Conservation (phyloP, 176 grass and related monocot genomes). For the Eragrostis nindensis region DNA sequence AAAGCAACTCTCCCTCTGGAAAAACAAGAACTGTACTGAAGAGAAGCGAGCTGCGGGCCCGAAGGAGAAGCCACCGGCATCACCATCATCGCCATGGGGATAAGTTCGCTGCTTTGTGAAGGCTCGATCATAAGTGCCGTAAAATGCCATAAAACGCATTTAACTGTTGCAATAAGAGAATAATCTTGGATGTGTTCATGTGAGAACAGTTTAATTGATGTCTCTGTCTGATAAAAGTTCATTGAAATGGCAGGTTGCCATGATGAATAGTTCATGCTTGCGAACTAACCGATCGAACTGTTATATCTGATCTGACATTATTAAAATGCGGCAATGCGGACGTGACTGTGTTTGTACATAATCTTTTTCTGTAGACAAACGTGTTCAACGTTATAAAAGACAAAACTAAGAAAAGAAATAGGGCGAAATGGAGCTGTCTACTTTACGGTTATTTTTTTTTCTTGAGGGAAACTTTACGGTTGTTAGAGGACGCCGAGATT, state of each 20-base stretch:
- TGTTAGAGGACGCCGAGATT: too few species aligned
- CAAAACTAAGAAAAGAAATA: too few species aligned
- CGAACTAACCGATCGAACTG: too few species aligned
- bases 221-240: too few species aligned
- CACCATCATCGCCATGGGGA: constrained; percentile 9
- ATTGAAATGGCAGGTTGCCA: neutral
- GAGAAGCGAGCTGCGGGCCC: constrained; percentile 41
- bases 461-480: too few species aligned
- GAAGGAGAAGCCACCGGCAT: constrained; percentile 43
- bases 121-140: neutral
- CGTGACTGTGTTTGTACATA: too few species aligned
- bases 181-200: neutral
- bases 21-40: constrained; percentile 18
- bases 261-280: neutral
- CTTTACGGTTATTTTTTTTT: too few species aligned
- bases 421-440: too few species aligned
- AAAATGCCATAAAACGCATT: neutral
- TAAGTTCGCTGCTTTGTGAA: constrained; percentile 7
- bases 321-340: too few species aligned
- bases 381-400: too few species aligned
- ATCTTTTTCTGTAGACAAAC: too few species aligned
- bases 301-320: too few species aligned
- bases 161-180: neutral
- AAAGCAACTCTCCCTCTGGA: constrained; percentile 41
- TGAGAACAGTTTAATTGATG: neutral